Conservation (phyloP, 371 early-diverging fungal genomes). For the Apophysomyces sp. region DNA sequence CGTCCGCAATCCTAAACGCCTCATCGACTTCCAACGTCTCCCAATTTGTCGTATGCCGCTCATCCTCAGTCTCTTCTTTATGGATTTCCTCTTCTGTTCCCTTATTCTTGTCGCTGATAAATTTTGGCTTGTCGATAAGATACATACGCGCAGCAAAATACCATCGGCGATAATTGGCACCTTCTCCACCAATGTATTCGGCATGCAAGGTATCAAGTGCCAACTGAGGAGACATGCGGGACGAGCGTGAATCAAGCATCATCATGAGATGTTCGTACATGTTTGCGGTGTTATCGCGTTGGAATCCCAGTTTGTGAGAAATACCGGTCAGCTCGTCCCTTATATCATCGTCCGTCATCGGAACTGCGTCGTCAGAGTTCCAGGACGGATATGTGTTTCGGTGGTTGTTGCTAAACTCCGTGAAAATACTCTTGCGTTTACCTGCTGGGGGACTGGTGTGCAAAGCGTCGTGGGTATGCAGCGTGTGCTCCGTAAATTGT, state of each 20-base stretch:
- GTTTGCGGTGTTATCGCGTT: conserved; percentile 77
- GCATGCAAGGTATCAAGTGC: conserved; percentile 80
- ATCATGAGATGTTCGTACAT: conserved; percentile 75
- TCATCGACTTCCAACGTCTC: conserved; percentile 10
- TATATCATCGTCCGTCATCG: conserved; percentile 66
- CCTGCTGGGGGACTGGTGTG: not conserved
- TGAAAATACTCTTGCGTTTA: not conserved
- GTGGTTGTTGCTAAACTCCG: not conserved
- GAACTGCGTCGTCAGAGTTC: conserved; percentile 63
- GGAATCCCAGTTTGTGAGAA: conserved; percentile 74
- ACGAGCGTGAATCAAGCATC: conserved; percentile 82
- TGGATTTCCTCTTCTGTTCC: conserved; percentile 15
- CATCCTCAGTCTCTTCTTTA: conserved; percentile 7
- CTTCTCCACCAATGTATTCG: conserved; percentile 82
- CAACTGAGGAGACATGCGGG: conserved; percentile 71
- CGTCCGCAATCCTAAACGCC: conserved; percentile 44
- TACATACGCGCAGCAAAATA: conserved; percentile 79
- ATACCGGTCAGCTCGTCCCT: conserved; percentile 2
- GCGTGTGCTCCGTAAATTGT: not conserved
- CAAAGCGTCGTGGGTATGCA: not conserved
- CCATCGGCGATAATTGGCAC: conserved; percentile 87
- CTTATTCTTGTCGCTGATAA: conserved; percentile 34
- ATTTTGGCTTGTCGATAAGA: conserved; percentile 44
- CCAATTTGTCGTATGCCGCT: conserved; percentile 4
- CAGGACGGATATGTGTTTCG: conserved; percentile 63